Conservation (phyloP, 2,329 filamentous ascomycete species). For the Ophiostoma himal-ulmi region DNA sequence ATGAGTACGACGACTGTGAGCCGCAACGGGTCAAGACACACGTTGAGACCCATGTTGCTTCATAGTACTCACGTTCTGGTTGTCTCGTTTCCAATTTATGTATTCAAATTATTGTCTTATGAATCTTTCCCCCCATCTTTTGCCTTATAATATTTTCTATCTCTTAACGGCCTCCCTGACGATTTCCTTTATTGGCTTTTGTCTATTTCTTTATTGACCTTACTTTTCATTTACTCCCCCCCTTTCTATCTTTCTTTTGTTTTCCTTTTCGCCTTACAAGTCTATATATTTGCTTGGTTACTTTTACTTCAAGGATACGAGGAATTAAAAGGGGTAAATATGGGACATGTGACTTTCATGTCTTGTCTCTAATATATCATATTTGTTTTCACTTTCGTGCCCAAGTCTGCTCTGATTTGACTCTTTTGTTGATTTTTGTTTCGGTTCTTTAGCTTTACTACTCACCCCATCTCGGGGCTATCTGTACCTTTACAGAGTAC, state of each 20-base stretch:
- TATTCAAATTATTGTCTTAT: no score
- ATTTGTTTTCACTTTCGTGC: neutral
- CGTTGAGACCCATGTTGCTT: constrained; percentile 22
- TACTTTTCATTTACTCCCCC: neutral
- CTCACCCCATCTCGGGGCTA: no score
- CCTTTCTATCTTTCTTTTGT: neutral
- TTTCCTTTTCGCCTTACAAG: neutral
- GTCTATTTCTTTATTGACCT: neutral
- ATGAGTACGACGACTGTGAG: constrained; percentile 20
- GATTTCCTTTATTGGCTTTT: neutral
- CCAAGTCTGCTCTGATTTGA: neutral
- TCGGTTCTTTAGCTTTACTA: no score
- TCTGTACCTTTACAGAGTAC: no score
- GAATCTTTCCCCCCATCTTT: no score
- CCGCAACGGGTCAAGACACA: constrained; percentile 24
- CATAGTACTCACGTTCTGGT: neutral
- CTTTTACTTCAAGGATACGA: neutral
- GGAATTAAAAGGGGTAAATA: neutral
- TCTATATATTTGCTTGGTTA: neutral
- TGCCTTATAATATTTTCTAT: neutral
- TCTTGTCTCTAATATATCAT: neutral
- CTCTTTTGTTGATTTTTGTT: neutral
- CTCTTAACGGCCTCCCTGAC: neutral
- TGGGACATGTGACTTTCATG: neutral
- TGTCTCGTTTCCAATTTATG: no score